Percentiles rank a stretch among this genome's conserved stretches.
phyloP scores from a whole-genome alignment of 129 eudicot species.

The Artemisia argyi region DNA sequence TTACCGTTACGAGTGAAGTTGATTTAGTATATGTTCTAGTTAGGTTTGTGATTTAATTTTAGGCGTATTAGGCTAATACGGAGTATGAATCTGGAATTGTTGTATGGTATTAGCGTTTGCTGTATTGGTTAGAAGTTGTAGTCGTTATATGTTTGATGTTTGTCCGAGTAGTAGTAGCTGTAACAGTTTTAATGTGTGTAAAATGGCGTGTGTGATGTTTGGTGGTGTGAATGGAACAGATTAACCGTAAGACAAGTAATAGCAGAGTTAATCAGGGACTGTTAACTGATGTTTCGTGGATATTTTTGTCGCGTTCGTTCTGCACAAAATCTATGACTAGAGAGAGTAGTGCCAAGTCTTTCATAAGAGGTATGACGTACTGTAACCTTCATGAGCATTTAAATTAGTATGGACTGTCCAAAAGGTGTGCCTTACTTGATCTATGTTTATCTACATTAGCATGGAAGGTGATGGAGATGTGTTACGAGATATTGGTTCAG shows the following conservation, averaged over 20 bases:
- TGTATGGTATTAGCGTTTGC: neutral
- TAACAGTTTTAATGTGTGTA: neutral
- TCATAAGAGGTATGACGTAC: slow-evolving; percentile 73
- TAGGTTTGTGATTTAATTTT: neutral
- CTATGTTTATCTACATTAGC: slow-evolving; percentile 35
- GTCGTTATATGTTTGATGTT: neutral
- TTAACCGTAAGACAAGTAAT: slow-evolving; percentile 63
- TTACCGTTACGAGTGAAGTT: slow-evolving; percentile 1
- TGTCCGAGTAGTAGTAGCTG: neutral
- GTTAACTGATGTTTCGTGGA: slow-evolving; percentile 63
- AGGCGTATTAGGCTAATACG: neutral
- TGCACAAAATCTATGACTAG: slow-evolving; percentile 65
- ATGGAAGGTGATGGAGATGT: slow-evolving; percentile 98
- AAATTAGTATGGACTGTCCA: neutral
- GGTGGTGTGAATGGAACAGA: slow-evolving; percentile 42
- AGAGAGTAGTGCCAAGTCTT: slow-evolving; percentile 76
- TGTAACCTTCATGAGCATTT: neutral
- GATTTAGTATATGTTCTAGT: neutral
- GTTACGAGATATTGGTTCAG: slow-evolving; percentile 66
- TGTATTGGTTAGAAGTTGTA: neutral
- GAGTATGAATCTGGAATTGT: slow-evolving; percentile 13
- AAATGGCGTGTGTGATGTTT: neutral
- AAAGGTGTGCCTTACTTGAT: neutral
- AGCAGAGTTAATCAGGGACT: slow-evolving; percentile 69
- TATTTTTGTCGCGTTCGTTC: slow-evolving; percentile 71